A percentile compares a stretch with the other conserved stretches of the same genome.
Conservation (phyloP, 768 basidiomycete species). For the Aureoboletus auriporus region DNA sequence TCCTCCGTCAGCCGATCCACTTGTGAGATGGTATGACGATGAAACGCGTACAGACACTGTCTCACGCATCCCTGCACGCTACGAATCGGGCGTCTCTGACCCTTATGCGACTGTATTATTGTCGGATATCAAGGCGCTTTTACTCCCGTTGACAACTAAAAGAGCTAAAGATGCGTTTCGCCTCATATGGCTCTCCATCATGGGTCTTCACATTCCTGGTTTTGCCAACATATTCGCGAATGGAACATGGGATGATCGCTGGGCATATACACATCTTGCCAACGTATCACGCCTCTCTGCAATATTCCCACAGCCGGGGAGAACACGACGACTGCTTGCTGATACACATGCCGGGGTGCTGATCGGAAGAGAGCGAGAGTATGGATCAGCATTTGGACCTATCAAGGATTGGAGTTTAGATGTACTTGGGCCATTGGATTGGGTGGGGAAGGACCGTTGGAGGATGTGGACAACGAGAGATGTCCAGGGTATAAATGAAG, state of each 20-base stretch:
- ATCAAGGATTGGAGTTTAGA: constrained; percentile 62
- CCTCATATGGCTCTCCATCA: constrained; percentile 62
- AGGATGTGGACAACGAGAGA: constrained; percentile 48
- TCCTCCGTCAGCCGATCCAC: constrained; percentile 51
- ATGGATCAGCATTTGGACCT: constrained; percentile 59
- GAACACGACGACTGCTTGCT: constrained; percentile 34
- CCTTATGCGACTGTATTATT: constrained; percentile 74
- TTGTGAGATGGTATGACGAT: constrained; percentile 57
- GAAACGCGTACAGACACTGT: constrained; percentile 49
- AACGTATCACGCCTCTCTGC: constrained; percentile 42
- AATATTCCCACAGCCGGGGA: constrained; percentile 47
- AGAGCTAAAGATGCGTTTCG: constrained; percentile 56
- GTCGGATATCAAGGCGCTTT: constrained; percentile 59
- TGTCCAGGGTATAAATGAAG: constrained; percentile 45
- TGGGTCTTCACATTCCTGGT: constrained; percentile 72
- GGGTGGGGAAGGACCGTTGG: constrained; percentile 29
- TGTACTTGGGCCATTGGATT: constrained; percentile 54
- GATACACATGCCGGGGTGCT: constrained; percentile 65
- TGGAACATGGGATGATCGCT: constrained; percentile 63
- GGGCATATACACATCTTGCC: constrained; percentile 49
- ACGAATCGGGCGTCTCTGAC: constrained; percentile 50
- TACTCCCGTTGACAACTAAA: constrained; percentile 44
- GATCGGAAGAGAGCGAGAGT: constrained; percentile 63
- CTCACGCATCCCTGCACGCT: constrained; percentile 48
- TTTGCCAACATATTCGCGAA: constrained; percentile 42